These are phyloP conservation scores for Leccinellum luteum DNA, from an alignment of 768 basidiomycete species.

Conservation along the genomic window DNA sequence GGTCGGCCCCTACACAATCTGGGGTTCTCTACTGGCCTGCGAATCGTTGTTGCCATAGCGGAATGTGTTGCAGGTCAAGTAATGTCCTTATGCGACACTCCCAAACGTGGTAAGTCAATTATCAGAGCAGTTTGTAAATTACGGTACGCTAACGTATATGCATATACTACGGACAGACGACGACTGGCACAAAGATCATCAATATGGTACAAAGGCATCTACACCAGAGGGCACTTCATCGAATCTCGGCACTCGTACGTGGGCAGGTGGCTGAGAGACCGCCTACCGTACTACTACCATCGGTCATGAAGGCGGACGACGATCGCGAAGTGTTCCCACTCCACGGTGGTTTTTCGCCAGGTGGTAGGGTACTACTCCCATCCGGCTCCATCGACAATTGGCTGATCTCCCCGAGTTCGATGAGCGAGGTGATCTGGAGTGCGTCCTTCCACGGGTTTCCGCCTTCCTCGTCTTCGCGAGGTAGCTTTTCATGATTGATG, in stretches of 20 bases:
- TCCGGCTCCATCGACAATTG: background rate
- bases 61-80: too few relatives aligned
- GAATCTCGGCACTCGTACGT: background rate
- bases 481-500: conserved; percentile 12
- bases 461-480: background rate
- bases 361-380: background rate
- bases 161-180: background rate
- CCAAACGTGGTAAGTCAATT: too few relatives aligned
- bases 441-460: conserved; percentile 5
- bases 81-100: background rate
- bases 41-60: background rate
- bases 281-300: background rate
- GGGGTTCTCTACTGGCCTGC: background rate
- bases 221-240: background rate
- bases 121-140: background rate
- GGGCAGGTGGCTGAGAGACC: background rate
- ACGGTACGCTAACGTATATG: background rate
- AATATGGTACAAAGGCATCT: background rate
- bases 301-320: background rate
- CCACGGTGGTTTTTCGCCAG: background rate
- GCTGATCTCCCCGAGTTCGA: conserved; percentile 4
- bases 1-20: background rate
- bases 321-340: background rate
- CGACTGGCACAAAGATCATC: background rate
- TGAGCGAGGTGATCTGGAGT: conserved; percentile 17